phyloP scores from a whole-genome alignment of 352 stramenopile species.

The Globisporangium sylvaticum region DNA sequence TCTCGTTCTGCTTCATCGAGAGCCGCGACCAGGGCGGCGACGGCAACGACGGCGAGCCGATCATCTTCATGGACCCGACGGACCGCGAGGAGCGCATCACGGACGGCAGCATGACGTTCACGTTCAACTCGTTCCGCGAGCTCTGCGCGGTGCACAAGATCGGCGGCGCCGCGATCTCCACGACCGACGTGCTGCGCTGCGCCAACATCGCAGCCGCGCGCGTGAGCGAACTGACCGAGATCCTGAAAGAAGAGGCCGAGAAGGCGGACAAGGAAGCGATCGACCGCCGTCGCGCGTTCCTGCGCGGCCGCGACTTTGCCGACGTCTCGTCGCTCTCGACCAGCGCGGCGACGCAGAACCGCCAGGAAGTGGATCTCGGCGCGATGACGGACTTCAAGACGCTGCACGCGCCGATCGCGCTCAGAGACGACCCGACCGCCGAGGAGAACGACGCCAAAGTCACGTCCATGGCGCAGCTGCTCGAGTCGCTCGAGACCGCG shows the following conservation, averaged over 20 bases:
- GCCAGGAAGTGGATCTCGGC: conserved; percentile 63
- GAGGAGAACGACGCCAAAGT: conserved; percentile 50
- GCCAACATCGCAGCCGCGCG: conserved; percentile 77
- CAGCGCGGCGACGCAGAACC: conserved; percentile 25
- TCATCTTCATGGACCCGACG: conserved; percentile 88
- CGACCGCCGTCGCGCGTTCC: conserved; percentile 56
- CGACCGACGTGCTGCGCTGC: conserved; percentile 64
- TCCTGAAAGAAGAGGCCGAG: conserved; percentile 72
- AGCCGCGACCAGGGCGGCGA: conserved; percentile 21
- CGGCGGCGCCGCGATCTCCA: conserved; percentile 68
- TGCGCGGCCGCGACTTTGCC: conserved; percentile 68
- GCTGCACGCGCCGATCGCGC: conserved; percentile 70
- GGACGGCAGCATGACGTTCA: conserved; percentile 86
- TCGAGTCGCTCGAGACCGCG: conserved; percentile 68
- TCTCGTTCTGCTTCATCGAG: conserved; percentile 90
- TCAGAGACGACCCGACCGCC: conserved; percentile 56
- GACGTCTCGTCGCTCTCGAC: conserved; percentile 48
- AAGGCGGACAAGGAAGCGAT: conserved; percentile 68
- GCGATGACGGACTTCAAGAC: conserved; percentile 79
- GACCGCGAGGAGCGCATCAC: conserved; percentile 88
- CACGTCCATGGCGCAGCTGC: conserved; percentile 67
- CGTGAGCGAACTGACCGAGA: conserved; percentile 69
- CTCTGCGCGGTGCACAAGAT: conserved; percentile 90
- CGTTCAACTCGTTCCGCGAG: conserved; percentile 91
- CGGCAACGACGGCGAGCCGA: conserved; percentile 25